These are phyloP conservation scores for Silene uniflora DNA, from an alignment of 148 eudicot genomes.

Conservation along the genomic window DNA sequence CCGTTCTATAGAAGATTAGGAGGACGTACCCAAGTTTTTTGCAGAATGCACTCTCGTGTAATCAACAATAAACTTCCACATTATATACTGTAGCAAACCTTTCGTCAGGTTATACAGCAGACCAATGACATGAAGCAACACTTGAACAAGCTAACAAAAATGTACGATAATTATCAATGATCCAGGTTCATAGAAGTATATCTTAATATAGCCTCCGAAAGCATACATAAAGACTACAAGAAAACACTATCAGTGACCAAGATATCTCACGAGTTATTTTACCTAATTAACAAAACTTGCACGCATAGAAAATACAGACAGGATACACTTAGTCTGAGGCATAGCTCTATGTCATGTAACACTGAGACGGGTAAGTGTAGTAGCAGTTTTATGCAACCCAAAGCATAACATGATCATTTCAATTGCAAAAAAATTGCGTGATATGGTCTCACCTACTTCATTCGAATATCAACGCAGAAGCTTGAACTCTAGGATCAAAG, in stretches of 20 bases:
- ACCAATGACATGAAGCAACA: too few species aligned
- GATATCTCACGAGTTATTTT: neutral
- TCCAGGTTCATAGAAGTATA: slow-evolving; percentile 2
- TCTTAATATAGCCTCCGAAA: neutral
- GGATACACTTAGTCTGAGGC: neutral
- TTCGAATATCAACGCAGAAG: neutral
- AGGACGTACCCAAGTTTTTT: too few species aligned
- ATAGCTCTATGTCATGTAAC: neutral
- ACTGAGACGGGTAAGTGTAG: neutral
- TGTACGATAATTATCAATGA: neutral
- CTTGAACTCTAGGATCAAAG: neutral
- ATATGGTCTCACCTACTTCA: neutral
- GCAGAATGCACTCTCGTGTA: too few species aligned
- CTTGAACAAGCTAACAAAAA: neutral
- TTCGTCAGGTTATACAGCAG: too few species aligned
- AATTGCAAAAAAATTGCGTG: neutral
- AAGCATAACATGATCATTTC: neutral
- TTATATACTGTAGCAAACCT: too few species aligned
- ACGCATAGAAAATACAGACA: slow-evolving; percentile 8
- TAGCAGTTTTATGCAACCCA: neutral
- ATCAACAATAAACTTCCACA: too few species aligned
- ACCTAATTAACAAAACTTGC: slow-evolving; percentile 18
- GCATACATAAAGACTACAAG: neutral
- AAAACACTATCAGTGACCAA: slow-evolving; percentile 3
- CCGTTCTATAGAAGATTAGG: too few species aligned